Evolutionary conservation across 1,139 yeast genomes (phyloP).

Genomic region (Diutina sp.): DNA sequence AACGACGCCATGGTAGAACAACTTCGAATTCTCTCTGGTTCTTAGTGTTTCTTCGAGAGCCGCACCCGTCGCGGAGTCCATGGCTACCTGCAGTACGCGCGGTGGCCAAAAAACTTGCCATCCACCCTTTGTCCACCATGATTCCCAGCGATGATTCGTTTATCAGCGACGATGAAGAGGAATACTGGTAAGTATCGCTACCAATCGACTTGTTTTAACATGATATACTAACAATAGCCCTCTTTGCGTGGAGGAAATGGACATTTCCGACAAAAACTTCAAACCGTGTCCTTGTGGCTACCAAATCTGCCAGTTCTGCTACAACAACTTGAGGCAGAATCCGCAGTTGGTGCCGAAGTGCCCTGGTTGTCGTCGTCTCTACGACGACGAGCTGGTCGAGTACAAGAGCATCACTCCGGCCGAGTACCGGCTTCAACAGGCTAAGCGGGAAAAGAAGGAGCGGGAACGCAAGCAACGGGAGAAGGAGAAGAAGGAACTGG

Average conservation of each 20-base stretch:
- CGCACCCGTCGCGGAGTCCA: background rate
- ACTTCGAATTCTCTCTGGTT: too few species aligned
- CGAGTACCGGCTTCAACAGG: conserved; percentile 69
- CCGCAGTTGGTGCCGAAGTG: conserved; percentile 93
- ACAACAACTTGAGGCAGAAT: conserved; percentile 88
- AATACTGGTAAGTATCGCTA: conserved; percentile 38
- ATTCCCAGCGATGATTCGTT: conserved; percentile 29
- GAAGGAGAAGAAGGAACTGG: conserved; percentile 85
- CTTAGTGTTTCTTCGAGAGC: background rate
- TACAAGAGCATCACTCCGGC: conserved; percentile 75
- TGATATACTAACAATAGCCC: conserved; percentile 41
- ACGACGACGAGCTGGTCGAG: conserved; percentile 88
- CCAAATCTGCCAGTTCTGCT: conserved; percentile 96
- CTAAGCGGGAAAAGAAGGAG: conserved; percentile 70
- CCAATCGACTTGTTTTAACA: background rate
- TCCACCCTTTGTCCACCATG: background rate
- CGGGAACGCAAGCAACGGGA: conserved; percentile 81
- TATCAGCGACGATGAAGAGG: conserved; percentile 73
- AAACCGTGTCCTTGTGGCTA: conserved; percentile 99
- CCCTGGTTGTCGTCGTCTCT: conserved; percentile 93
- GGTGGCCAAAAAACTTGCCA: conserved; percentile 1
- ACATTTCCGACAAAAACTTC: conserved; percentile 88
- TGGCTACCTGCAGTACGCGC: background rate
- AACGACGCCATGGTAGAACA: conserved; percentile 17
- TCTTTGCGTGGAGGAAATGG: conserved; percentile 95